Evolutionary conservation across 768 basidiomycete genomes (phyloP), one percentile per base, ranked within the genome.

Genomic region (Termitomyces sp.): DNA sequence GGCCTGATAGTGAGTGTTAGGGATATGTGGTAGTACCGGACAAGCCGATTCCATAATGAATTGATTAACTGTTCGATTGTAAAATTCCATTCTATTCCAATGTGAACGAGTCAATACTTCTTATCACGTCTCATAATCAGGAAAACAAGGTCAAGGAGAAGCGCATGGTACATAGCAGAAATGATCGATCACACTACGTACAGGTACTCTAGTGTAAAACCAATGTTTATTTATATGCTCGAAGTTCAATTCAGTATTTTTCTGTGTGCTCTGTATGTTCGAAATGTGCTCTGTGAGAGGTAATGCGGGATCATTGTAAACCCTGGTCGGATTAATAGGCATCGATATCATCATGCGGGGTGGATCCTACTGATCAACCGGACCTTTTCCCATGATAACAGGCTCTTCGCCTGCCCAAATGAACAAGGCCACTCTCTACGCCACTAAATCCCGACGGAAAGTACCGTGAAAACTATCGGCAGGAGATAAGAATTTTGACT

Each of bases 381-480:
- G 22, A n/a, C 11, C 30, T 13, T 27, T 62, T 57, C 37, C 20
- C 15, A n/a, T 16, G 36, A 34, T 37, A 4, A 36, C 30, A 34
- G 15, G 24, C 20, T 41, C 41, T 16, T 41, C 24, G 22, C 45
- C 50, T 56, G 31, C 9, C n/a, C 6, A 4, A 37, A 57, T 59
- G 37, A 33, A 55, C 16, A 58, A 6, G 24, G 41, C 15, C n/a
- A 33, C 7, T 58, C 52, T 27, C 37, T 60, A 59, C 62, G 57
- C 62, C 62, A 63, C 57, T 22, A 51, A 37, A 44, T 34, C 34
- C 20, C 36, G 39, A 37, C 18, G 5, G 7, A 20, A 15, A 44
- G 15, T 33, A 20, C 12, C 18, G 51, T 31, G 31, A 31, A 37
- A 42, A 42, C 33, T 57, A 5, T 41, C 54, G 20, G 36, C 24